Base-by-base conservation (phyloP, 2,329 filamentous ascomycete species). In the Neopestalotiopsis sp. region DNA sequence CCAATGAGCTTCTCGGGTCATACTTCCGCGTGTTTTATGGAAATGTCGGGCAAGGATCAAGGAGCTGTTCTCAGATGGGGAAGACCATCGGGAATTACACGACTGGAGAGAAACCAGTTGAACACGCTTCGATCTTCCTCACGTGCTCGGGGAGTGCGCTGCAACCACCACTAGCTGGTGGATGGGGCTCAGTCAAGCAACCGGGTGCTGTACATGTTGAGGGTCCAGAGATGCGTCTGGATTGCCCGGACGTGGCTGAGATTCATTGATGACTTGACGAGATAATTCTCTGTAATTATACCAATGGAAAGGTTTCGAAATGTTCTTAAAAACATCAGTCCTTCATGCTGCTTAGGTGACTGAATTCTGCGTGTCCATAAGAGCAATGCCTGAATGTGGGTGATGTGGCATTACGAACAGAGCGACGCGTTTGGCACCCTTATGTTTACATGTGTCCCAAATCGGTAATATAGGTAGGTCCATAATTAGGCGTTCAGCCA, bases 241-340 rank as follows among this genome's bases (percentile, higher is more conserved):
- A 52, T 69, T 62, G 52, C 56, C 20, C 58, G 60, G 52, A 49
- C 38, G 63, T 67, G 66, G 32, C 52, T 45, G 59, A 72, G 70
- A 67, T 72, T 69, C 73, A 71, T 67, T 78, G 75, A 78, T 72
- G 76, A 78, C 72, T 73, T 75, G 73, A 75, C 74, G 77, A 77
- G 75, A 66, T 68, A 73, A 52, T 75, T 74, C 77, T 72, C 74
- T 79, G 77, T 80, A 80, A 79, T 79, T 78, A 79, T 80, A 79
- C 75, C 75, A 76, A 59, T 61, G 52, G 56, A 34, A 66, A 67
- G 67, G 67, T 68, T 62, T 71, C 69, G 61, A 68, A 68, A 67
- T 61, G 68, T 65, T 74, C 70, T 56, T 56, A 64, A 57, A 49
- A 14, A 40, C 14, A 4, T 28, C 24, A 28, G 24, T 28, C 4